These are phyloP conservation scores for Larix kaempferi DNA, from an alignment of 75 land plant species.

Conservation along the genomic window DNA sequence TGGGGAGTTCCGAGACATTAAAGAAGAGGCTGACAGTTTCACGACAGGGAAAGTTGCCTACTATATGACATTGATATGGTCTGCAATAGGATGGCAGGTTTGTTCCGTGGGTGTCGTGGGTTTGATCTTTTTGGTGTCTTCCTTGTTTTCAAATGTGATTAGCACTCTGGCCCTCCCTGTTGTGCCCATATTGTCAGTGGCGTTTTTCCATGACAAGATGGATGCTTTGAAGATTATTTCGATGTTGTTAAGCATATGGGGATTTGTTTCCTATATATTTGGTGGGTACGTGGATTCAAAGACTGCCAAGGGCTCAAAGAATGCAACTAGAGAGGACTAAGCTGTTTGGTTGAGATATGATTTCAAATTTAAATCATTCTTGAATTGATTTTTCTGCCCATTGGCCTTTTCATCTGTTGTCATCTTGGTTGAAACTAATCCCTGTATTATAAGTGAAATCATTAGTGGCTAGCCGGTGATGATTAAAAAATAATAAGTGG, in stretches of 20 bases:
- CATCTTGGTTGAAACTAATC: not conserved
- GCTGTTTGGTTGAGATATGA: not conserved
- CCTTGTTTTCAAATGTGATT: constrained; percentile 51
- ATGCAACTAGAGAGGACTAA: not conserved
- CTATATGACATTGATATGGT: constrained; percentile 49
- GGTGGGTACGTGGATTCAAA: constrained; percentile 21
- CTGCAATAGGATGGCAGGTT: constrained; percentile 59
- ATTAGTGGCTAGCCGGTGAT: not conserved
- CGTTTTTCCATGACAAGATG: constrained; percentile 61
- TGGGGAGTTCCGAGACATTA: constrained; percentile 37
- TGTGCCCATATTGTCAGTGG: constrained; percentile 50
- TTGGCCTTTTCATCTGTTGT: not conserved
- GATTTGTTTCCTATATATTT: constrained; percentile 55
- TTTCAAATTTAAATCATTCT: not conserved
- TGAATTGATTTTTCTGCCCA: not conserved
- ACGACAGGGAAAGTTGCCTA: constrained; percentile 37
- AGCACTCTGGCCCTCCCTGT: constrained; percentile 47
- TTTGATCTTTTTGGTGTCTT: constrained; percentile 50
- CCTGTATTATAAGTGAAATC: not conserved
- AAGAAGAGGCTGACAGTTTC: constrained; percentile 33
- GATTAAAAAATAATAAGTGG: no score
- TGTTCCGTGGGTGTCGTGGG: constrained; percentile 37
- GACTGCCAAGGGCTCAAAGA: not conserved
- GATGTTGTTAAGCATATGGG: constrained; percentile 61
- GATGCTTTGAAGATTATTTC: constrained; percentile 48